Conservation (phyloP, 192 early-diverging fungal species). For the Coemansia sp. region DNA sequence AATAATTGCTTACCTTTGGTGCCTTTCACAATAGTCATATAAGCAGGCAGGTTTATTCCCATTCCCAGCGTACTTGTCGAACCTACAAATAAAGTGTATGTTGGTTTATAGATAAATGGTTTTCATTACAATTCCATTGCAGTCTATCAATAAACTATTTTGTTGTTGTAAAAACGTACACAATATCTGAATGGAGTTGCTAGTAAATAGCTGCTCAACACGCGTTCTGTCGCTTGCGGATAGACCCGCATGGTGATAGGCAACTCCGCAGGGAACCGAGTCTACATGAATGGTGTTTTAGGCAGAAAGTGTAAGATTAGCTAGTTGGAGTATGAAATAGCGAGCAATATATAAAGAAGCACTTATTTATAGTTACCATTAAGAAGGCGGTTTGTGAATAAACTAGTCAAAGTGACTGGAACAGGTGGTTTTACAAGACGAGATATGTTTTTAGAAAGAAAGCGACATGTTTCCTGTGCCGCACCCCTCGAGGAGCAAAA, state of each 20-base stretch:
- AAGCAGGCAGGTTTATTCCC: slow-evolving; percentile 77
- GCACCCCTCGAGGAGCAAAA: slow-evolving; percentile 55
- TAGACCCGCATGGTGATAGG: slow-evolving; percentile 70
- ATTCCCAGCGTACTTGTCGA: slow-evolving; percentile 76
- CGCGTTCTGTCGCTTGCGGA: slow-evolving; percentile 34
- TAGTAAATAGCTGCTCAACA: slow-evolving; percentile 60
- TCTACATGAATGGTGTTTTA: slow-evolving; percentile 32
- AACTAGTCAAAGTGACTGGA: slow-evolving; percentile 17
- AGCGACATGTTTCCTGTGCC: slow-evolving; percentile 39
- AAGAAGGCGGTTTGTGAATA: slow-evolving; percentile 31
- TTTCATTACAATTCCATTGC: background rate
- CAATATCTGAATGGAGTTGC: slow-evolving; percentile 56
- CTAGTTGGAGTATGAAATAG: background rate
- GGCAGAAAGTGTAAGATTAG: background rate
- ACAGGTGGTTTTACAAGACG: slow-evolving; percentile 13
- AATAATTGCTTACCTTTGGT: slow-evolving; percentile 45
- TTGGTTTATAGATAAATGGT: background rate
- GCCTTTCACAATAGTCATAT: slow-evolving; percentile 71
- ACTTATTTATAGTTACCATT: slow-evolving; percentile 24
- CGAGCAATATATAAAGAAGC: background rate
- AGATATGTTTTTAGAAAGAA: slow-evolving; percentile 23
- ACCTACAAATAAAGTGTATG: slow-evolving; percentile 28
- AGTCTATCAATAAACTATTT: background rate
- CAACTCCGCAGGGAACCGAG: slow-evolving; percentile 60
- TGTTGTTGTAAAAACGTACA: slow-evolving; percentile 43